phyloP scores from a whole-genome alignment of 768 basidiomycete genomes.

The Pulveroboletus sp. region DNA sequence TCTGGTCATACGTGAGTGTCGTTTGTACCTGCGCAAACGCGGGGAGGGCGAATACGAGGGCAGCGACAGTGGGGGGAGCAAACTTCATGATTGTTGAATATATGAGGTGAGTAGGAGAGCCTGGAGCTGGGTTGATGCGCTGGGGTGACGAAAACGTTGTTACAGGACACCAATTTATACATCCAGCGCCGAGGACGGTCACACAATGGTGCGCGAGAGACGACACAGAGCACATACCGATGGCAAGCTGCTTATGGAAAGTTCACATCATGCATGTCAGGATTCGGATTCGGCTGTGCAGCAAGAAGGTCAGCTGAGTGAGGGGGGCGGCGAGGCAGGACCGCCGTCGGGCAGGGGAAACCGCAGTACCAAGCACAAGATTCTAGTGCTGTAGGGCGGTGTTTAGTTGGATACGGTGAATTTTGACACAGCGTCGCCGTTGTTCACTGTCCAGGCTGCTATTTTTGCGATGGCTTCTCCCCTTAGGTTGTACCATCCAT shows the following conservation, averaged over 20 bases:
- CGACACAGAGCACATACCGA: not conserved
- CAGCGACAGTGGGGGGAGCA: conserved; percentile 3
- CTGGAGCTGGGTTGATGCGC: not conserved
- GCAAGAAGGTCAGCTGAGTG: conserved; percentile 6
- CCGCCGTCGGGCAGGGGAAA: not conserved
- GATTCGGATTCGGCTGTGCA: not conserved
- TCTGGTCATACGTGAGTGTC: conserved; percentile 29
- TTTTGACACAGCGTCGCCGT: not conserved
- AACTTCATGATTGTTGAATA: conserved; percentile 24
- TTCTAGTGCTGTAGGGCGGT: too few species aligned
- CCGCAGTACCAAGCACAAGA: too few species aligned
- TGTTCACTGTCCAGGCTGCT: not conserved
- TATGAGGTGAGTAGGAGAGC: not conserved
- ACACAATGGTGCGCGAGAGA: not conserved
- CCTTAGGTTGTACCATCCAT: not conserved
- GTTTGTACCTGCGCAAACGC: conserved; percentile 11
- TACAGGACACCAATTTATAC: conserved; percentile 14
- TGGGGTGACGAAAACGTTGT: not conserved
- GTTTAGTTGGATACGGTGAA: too few species aligned
- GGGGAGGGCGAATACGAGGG: conserved; percentile 15
- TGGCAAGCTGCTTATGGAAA: not conserved
- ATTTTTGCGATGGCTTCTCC: conserved; percentile 2
- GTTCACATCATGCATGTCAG: conserved; percentile 1
- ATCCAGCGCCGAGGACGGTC: not conserved
- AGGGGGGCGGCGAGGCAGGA: not conserved